Base-by-base conservation (phyloP, 2,329 filamentous ascomycete genomes). In the Sporothrix pseudoabietina region DNA sequence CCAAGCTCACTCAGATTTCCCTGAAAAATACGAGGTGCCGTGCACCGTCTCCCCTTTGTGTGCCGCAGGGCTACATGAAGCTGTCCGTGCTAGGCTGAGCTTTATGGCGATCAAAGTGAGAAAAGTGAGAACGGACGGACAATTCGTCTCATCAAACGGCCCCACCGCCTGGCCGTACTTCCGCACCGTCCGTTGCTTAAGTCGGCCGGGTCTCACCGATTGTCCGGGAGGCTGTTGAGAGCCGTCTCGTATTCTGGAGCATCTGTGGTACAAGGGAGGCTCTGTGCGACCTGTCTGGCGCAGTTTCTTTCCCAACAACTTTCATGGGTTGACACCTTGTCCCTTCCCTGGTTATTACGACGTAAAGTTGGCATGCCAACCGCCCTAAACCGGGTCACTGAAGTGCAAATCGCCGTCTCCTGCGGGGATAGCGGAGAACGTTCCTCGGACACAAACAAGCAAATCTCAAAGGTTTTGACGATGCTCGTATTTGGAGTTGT, bases 191-290 rank as follows among this genome's bases (percentile, higher is more conserved):
- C 39, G 39, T 30, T 22, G 4, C 32, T 44, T n/a, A 1, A 26
- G 59, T 41, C 19, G 61, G 61, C 61, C 61, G 61, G 39, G 22
- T 26, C 39, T 65, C 39, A 16, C n/a, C 12, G n/a, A 65, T 65
- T 39, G 6, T 22, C n/a, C n/a, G n/a, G 61, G 61, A 10, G 5
- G n/a, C 1, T 16, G 39, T 55, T 55, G 52, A 30, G 26, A 26
- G 52, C 14, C n/a, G 39, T 65, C 39, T 65, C 61, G 39, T 44
- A 30, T 65, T 12, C 16, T 30, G 57, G 57, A 22, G 32, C 55
- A 35, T 35, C 35, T 59, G 30, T 59, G 30, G 35, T 14, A 30
- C 55, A 59, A 12, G 14, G 4, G 14, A 35, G 2, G 16, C 2
- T 9, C 9, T 12, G 57, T 39, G 32, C 32, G 1, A 39, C 19